These are phyloP conservation scores for Candida easanensis DNA, from an alignment of 805 yeast species.

Conservation along the genomic window DNA sequence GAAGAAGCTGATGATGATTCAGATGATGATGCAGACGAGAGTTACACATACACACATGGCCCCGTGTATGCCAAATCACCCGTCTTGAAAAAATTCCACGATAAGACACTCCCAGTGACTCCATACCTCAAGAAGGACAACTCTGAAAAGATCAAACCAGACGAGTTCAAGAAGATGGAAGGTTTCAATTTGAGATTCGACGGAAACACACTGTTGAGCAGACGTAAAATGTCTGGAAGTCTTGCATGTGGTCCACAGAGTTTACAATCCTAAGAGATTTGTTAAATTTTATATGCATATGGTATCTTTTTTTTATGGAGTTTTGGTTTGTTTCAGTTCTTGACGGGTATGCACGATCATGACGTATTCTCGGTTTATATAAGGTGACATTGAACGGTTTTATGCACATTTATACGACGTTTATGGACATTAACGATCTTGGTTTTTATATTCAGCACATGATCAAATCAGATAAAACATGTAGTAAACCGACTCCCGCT, in stretches of 20 bases:
- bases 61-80: slow-evolving; percentile 18
- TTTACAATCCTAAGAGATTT: background rate
- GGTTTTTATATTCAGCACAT: too few species aligned
- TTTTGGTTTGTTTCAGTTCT: too few species aligned
- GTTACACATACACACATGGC: slow-evolving; percentile 10
- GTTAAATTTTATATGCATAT: background rate
- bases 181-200: slow-evolving; percentile 27
- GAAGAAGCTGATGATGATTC: slow-evolving; percentile 14
- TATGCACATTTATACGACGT: too few species aligned
- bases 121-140: slow-evolving; percentile 15
- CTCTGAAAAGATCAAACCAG: background rate
- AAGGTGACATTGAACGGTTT: too few species aligned
- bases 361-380: too few species aligned
- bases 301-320: background rate
- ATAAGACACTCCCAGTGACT: slow-evolving; percentile 16
- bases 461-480: too few species aligned
- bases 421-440: too few species aligned
- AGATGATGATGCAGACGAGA: slow-evolving; percentile 9
- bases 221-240: slow-evolving; percentile 24
- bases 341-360: too few species aligned
- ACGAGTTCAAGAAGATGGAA: slow-evolving; percentile 19
- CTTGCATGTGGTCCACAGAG: slow-evolving; percentile 16
- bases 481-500: too few species aligned
- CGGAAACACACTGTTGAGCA: slow-evolving; percentile 26
- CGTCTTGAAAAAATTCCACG: slow-evolving; percentile 20